Conservation (phyloP, 768 basidiomycete species). For the Coprinopsis sp. region DNA sequence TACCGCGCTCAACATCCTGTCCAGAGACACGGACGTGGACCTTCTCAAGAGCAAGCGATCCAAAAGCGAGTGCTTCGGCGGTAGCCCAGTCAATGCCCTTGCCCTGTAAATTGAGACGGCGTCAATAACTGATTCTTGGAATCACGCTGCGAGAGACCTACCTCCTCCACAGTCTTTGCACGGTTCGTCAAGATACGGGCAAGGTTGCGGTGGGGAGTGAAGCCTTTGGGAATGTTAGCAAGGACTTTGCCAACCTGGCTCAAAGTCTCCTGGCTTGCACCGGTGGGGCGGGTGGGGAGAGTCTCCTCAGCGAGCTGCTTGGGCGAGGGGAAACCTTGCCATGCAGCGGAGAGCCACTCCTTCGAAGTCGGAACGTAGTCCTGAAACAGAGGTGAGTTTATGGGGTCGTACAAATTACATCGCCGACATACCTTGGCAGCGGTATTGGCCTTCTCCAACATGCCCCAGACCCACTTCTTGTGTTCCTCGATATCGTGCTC, state of each 20-base stretch:
- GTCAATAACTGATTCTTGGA: no score
- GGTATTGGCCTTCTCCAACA: slow-evolving; percentile 95
- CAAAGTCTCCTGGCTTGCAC: slow-evolving; percentile 69
- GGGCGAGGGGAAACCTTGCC: slow-evolving; percentile 98
- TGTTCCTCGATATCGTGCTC: slow-evolving; percentile 97
- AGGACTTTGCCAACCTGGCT: slow-evolving; percentile 84
- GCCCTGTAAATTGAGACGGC: no score
- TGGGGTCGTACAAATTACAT: no score
- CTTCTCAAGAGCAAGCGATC: slow-evolving; percentile 87
- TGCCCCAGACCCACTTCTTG: slow-evolving; percentile 99
- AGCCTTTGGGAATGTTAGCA: slow-evolving; percentile 79
- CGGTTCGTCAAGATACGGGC: slow-evolving; percentile 85
- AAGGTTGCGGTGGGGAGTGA: slow-evolving; percentile 88
- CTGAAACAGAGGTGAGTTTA: no score
- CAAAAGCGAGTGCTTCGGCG: slow-evolving; percentile 95
- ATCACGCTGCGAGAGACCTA: no score
- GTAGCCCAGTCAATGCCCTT: slow-evolving; percentile 96
- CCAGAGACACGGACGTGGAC: slow-evolving; percentile 94
- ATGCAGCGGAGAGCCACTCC: slow-evolving; percentile 97
- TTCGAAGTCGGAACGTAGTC: slow-evolving; percentile 93
- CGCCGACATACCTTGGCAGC: no score
- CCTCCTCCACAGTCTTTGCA: slow-evolving; percentile 90
- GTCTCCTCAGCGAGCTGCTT: slow-evolving; percentile 90
- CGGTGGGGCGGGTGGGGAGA: slow-evolving; percentile 87
- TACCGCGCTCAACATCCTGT: slow-evolving; percentile 98